A percentile compares a stretch with the other conserved stretches of the same genome.
Evolutionary conservation across 495 filamentous ascomycete genomes (phyloP).

Genomic region (Lichina pygmaea): DNA sequence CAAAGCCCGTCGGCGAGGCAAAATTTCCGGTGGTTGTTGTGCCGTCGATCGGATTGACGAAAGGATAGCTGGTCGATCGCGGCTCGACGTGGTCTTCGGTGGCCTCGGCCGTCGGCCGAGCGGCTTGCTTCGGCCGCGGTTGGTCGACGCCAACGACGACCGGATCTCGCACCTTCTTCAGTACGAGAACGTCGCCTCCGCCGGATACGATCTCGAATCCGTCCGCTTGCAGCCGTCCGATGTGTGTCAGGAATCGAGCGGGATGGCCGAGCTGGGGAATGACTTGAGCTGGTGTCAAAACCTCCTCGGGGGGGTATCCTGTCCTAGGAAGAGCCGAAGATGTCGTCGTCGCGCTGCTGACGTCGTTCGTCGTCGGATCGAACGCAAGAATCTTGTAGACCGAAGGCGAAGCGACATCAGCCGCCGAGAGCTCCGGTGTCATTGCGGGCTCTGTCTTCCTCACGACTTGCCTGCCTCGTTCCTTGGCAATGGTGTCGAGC

Average conservation of each 20-base stretch:
- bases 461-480: not conserved
- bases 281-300: slow-evolving; percentile 29
- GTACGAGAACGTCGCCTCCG: slow-evolving; percentile 41
- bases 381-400: slow-evolving; percentile 50
- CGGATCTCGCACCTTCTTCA: slow-evolving; percentile 26
- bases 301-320: slow-evolving; percentile 9
- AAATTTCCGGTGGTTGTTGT: slow-evolving; percentile 22
- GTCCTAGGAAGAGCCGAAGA: slow-evolving; percentile 17
- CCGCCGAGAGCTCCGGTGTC: not conserved
- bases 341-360: slow-evolving; percentile 34
- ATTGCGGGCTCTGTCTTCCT: slow-evolving; percentile 1
- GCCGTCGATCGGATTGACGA: slow-evolving; percentile 29
- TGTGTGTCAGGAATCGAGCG: slow-evolving; percentile 42
- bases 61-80: not conserved
- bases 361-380: slow-evolving; percentile 30
- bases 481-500: not conserved
- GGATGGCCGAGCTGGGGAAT: slow-evolving; percentile 41
- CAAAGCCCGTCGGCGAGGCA: slow-evolving; percentile 27
- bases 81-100: not conserved
- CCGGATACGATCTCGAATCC: slow-evolving; percentile 55
- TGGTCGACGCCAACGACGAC: not conserved
- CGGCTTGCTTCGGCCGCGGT: not conserved
- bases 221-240: slow-evolving; percentile 30
- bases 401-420: slow-evolving; percentile 6
- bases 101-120: slow-evolving; percentile 1